A percentile compares a stretch with the other conserved stretches of the same genome.
Evolutionary conservation across 257 asterid genomes (phyloP).

Genomic region (Hygrophila difformis): DNA sequence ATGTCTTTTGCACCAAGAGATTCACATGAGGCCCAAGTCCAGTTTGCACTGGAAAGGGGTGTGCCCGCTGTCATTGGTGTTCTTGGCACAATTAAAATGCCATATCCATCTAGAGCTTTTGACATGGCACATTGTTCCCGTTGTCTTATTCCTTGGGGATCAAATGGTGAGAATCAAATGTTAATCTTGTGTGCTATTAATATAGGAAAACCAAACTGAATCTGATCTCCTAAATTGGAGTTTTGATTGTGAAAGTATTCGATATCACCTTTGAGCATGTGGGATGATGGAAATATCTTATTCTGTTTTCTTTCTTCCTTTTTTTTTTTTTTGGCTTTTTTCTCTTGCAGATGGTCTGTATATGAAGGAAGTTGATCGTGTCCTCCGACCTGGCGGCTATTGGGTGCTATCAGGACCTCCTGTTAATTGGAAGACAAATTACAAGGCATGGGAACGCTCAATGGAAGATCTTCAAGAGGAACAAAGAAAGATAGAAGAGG

Average conservation of each 20-base stretch:
- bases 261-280: neutral
- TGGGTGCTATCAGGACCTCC: conserved; percentile 23
- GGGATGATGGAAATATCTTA: neutral
- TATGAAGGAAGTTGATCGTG: conserved; percentile 21
- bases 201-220: too few relatives aligned
- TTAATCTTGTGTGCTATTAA: too few relatives aligned
- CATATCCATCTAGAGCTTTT: conserved; percentile 15
- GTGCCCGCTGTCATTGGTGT: conserved; percentile 14
- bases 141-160: conserved; percentile 10
- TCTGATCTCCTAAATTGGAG: too few relatives aligned
- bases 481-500: conserved; percentile 17
- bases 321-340: neutral
- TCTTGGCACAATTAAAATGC: conserved; percentile 7
- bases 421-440: conserved; percentile 13
- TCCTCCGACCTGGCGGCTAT: conserved; percentile 23
- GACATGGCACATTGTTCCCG: conserved; percentile 15
- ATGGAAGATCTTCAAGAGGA: conserved; percentile 13
- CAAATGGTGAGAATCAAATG: too few relatives aligned
- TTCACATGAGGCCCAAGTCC: conserved; percentile 14
- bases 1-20: conserved; percentile 18
- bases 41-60: conserved; percentile 16
- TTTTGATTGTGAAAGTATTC: too few relatives aligned
- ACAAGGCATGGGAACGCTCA: conserved; percentile 17
- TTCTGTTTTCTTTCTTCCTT: neutral
- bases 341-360: conserved; percentile 16